phyloP scores from a whole-genome alignment of 768 basidiomycete species.

The Rubroboletus satanas region DNA sequence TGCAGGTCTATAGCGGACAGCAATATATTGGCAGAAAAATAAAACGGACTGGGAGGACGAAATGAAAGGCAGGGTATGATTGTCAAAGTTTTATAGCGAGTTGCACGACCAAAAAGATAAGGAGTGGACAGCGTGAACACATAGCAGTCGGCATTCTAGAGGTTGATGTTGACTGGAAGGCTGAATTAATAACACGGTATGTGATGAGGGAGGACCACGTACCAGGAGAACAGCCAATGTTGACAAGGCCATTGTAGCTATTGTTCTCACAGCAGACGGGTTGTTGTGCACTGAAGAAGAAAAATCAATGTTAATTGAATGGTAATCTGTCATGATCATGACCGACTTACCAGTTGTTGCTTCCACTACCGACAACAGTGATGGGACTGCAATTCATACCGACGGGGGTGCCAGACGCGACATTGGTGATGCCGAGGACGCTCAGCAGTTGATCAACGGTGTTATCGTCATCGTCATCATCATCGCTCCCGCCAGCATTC shows the following conservation, averaged over 20 bases:
- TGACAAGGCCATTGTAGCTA: constrained; percentile 34
- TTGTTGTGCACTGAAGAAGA: constrained; percentile 25
- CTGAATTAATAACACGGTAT: not conserved
- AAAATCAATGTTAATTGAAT: not conserved
- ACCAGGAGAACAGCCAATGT: constrained; percentile 40
- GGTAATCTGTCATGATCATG: rapidly evolving
- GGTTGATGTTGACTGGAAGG: constrained; percentile 10
- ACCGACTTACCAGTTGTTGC: constrained; percentile 15
- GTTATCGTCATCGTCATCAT: not conserved
- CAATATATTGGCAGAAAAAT: not conserved
- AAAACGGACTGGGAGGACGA: not conserved
- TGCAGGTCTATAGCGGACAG: not conserved
- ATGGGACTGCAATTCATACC: constrained; percentile 36
- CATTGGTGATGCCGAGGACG: rapidly evolving
- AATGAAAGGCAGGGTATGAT: constrained; percentile 13
- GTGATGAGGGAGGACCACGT: constrained; percentile 1
- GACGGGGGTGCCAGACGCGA: not conserved
- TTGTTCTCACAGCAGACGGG: constrained; percentile 41
- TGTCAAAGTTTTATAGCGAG: constrained; percentile 2
- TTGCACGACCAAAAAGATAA: constrained; percentile 6
- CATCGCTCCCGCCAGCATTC: not conserved
- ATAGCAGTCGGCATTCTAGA: constrained; percentile 7
- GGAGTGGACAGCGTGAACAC: constrained; percentile 13
- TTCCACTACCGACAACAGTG: not conserved
- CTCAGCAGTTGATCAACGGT: not conserved